Conservation (phyloP, 2,329 filamentous ascomycete genomes). For the Aschersonia sp. region DNA sequence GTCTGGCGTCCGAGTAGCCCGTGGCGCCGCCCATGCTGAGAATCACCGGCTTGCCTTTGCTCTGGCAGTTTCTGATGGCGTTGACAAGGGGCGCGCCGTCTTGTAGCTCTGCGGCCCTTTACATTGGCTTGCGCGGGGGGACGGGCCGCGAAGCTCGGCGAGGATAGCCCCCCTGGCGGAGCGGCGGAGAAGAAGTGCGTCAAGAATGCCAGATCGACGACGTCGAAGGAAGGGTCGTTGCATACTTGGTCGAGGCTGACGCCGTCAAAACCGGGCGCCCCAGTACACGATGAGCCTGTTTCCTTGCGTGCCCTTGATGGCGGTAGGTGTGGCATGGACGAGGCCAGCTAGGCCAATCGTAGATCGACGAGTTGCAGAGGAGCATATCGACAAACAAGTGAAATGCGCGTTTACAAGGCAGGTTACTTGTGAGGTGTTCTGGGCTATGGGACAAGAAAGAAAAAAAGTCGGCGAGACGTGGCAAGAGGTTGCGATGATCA, state of each 20-base stretch:
- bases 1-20: conserved; percentile 51
- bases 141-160: not conserved
- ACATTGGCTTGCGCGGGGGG: conserved; percentile 4
- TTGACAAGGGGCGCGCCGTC: conserved; percentile 7
- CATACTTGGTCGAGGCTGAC: conserved; percentile 8
- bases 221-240: conserved; percentile 7
- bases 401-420: too few relatives aligned
- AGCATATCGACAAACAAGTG: too few relatives aligned
- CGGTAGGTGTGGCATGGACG: too few relatives aligned
- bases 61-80: conserved; percentile 41
- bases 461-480: too few relatives aligned
- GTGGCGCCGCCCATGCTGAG: conserved; percentile 55
- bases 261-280: conserved; percentile 7
- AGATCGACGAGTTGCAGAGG: too few relatives aligned
- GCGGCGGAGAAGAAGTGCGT: conserved; percentile 7
- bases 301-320: not conserved
- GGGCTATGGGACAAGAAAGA: too few relatives aligned
- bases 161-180: conserved; percentile 3
- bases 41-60: conserved; percentile 51
- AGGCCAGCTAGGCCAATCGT: too few relatives aligned
- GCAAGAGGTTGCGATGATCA: too few relatives aligned
- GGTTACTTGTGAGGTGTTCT: too few relatives aligned
- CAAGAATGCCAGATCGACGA: conserved; percentile 11
- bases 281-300: conserved; percentile 10
- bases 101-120: conserved; percentile 9